Evolutionary conservation across 495 filamentous ascomycete species (phyloP).

Genomic region (Hyaloscypha finlandica): DNA sequence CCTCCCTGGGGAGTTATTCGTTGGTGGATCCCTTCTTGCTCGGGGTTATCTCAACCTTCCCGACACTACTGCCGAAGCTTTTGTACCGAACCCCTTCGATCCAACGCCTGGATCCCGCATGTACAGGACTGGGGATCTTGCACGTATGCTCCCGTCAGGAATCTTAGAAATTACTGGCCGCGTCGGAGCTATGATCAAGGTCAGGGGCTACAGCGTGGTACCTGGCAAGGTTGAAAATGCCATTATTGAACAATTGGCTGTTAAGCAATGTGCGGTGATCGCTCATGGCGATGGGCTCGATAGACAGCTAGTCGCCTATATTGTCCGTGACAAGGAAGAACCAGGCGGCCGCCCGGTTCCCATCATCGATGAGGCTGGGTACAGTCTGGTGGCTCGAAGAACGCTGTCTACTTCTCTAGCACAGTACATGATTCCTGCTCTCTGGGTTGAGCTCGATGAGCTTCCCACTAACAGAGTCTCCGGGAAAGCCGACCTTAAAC

Average conservation of each 20-base stretch:
- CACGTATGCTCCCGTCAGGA: slow-evolving; percentile 61
- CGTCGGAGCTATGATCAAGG: slow-evolving; percentile 67
- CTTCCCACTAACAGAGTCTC: slow-evolving; percentile 67
- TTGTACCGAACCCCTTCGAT: slow-evolving; percentile 52
- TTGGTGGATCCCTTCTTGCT: slow-evolving; percentile 69
- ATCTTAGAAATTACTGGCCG: slow-evolving; percentile 72
- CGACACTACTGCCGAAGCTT: slow-evolving; percentile 65
- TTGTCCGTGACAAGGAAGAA: slow-evolving; percentile 58
- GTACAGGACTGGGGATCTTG: slow-evolving; percentile 73
- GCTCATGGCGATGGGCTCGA: slow-evolving; percentile 68
- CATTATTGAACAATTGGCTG: slow-evolving; percentile 60
- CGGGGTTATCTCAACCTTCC: slow-evolving; percentile 72
- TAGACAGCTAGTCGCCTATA: slow-evolving; percentile 65
- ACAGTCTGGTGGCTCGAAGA: slow-evolving; percentile 58
- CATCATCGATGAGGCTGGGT: slow-evolving; percentile 59
- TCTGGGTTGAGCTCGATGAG: slow-evolving; percentile 63
- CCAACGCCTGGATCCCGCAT: slow-evolving; percentile 47
- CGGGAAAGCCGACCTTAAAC: slow-evolving; percentile 66
- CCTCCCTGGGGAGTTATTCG: slow-evolving; percentile 61
- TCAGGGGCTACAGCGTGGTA: slow-evolving; percentile 67
- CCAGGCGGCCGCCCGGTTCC: slow-evolving; percentile 52
- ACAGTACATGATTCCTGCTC: slow-evolving; percentile 69
- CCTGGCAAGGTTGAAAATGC: slow-evolving; percentile 65
- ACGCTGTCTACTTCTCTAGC: slow-evolving; percentile 58
- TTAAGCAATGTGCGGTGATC: slow-evolving; percentile 59